Conservation (phyloP, 176 grass and related monocot genomes). For the Eragrostis curvula region DNA sequence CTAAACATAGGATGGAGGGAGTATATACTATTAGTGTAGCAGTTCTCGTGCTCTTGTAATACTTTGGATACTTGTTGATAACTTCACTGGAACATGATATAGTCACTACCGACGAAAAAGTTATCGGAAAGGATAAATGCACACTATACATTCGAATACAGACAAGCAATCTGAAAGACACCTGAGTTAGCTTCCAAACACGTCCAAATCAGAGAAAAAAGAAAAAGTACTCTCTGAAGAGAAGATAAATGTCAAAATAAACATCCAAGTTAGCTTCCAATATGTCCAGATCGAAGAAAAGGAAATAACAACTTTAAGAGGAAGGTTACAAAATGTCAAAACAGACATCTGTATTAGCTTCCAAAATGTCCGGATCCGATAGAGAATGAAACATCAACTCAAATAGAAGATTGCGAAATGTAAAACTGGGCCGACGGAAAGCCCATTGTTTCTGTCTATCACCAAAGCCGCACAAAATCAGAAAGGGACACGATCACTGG, state of each 20-base stretch:
- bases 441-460: too few species aligned
- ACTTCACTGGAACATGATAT: too few species aligned
- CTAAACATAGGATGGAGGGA: too few species aligned
- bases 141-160: not conserved
- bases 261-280: not conserved
- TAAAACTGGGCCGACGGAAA: too few species aligned
- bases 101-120: too few species aligned
- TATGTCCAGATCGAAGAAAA: not conserved
- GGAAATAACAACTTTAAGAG: not conserved
- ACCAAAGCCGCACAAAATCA: too few species aligned
- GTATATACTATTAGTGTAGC: too few species aligned
- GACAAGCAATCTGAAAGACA: not conserved
- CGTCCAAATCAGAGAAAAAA: not conserved
- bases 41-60: too few species aligned
- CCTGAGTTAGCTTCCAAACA: slow-evolving; percentile 6
- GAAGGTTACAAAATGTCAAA: not conserved
- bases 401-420: not conserved
- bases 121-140: too few species aligned
- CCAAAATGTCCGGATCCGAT: not conserved
- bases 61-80: too few species aligned
- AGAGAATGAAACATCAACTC: not conserved
- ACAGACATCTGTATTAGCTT: not conserved
- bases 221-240: not conserved
- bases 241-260: not conserved
- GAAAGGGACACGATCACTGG: too few species aligned